Evolutionary conservation across 495 filamentous ascomycete genomes (phyloP).

Genomic region (Aspergillus nidulans): DNA sequence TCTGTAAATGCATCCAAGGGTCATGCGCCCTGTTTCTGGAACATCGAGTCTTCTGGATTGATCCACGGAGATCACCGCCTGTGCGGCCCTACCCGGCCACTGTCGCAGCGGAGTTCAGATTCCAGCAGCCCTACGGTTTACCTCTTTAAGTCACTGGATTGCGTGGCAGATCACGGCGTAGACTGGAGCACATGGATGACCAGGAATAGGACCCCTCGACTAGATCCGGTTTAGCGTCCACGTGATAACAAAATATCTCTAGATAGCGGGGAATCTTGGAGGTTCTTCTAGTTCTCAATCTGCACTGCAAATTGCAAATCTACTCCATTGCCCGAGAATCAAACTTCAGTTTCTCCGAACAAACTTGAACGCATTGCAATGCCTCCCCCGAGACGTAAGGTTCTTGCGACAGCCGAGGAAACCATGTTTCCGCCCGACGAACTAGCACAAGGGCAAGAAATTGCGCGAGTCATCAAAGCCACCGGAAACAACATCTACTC

Average conservation of each 20-base stretch:
- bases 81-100: not conserved
- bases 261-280: not conserved
- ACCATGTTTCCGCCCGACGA: slow-evolving; percentile 68
- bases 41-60: not conserved
- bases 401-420: slow-evolving; percentile 68
- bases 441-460: slow-evolving; percentile 58
- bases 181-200: too few relatives aligned
- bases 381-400: slow-evolving; percentile 69
- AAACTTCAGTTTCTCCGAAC: not conserved
- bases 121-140: not conserved
- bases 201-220: too few relatives aligned
- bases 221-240: slow-evolving; percentile 6
- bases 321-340: not conserved
- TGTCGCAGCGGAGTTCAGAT: not conserved
- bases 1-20: not conserved
- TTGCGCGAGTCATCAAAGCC: slow-evolving; percentile 72
- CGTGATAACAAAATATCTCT: slow-evolving; percentile 7
- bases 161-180: too few relatives aligned
- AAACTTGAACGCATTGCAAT: slow-evolving; percentile 35
- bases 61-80: not conserved
- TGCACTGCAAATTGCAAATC: not conserved
- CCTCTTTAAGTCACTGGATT: too few relatives aligned
- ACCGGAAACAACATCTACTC: slow-evolving; percentile 84
- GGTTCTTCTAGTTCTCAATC: not conserved
- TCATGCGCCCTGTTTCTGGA: not conserved